Base-by-base conservation (phyloP, 768 basidiomycete genomes). In the Infundibulicybe gibba region DNA sequence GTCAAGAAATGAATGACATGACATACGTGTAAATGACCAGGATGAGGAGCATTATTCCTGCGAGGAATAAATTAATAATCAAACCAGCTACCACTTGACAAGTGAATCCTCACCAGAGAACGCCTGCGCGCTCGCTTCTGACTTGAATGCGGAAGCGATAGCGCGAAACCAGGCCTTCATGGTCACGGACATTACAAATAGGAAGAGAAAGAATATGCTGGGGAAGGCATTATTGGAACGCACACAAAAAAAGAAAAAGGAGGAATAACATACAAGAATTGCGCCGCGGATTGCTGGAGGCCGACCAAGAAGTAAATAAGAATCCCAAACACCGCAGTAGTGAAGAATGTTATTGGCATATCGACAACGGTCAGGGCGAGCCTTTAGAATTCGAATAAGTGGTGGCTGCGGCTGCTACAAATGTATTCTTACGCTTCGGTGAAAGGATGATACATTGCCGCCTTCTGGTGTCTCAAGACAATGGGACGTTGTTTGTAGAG, bases 121-220 rank as follows among this genome's bases (percentile, higher is more conserved):
- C 5, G 83, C 73, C 52, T 80, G 79, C 12, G 85, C 83, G 0
- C 81, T 74, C 1, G 83, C 79, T 47, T 78, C 75, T 10, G 71
- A 67, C 32, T 71, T 70, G 57, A 85, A 81, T 3, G 73, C 71
- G 0, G 85, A 80, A 0, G 83, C 82, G 6, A 87, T 54, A 0
- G 72, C 71, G 15, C 90, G 74, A 75, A 91, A 94, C 72, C 84
- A 82, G 0, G 80, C 81, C 61, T 85, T 85, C 77, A 91, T 85
- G 10, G 82, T 65, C 25, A 90, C 48, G 19, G 82, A 75, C 44
- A 82, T 74, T 4, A 72, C 63, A 41, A 80, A 71, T 8, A 80
- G 54, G 49, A 83, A 76, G 17, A 89, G 59, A 58, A 79, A 73
- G 61, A 77, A 81, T 19, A 72, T 77, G 59, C 84, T 85, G 47